These are phyloP conservation scores for Magnolia sinica DNA, from an alignment of 164 flowering plant species.

Conservation along the genomic window DNA sequence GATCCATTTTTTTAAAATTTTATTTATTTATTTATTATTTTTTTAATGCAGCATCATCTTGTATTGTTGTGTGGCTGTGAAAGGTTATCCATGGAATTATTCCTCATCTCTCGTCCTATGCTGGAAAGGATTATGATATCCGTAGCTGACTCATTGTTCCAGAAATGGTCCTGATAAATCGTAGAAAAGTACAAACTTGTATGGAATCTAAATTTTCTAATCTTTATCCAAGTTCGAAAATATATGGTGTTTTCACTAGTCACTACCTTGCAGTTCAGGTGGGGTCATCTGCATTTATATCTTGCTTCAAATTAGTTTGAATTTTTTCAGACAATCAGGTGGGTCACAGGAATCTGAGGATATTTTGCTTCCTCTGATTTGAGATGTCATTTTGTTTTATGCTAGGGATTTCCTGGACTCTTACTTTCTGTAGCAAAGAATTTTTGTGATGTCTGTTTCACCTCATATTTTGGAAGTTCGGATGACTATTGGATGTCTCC, in stretches of 20 bases:
- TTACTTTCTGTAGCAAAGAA: not conserved
- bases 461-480: not conserved
- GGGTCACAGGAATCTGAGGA: not conserved
- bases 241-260: not conserved
- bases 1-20: not conserved
- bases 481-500: not conserved
- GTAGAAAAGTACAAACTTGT: not conserved
- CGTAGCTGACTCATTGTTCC: not conserved
- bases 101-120: not conserved
- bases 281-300: conserved; percentile 3
- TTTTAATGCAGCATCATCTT: not conserved
- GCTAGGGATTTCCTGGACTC: not conserved
- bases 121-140: not conserved
- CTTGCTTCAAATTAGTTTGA: not conserved
- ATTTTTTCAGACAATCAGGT: not conserved
- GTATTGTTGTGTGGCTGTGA: not conserved
- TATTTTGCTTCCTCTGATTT: not conserved
- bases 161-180: not conserved
- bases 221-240: not conserved
- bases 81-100: not conserved
- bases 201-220: not conserved
- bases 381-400: not conserved
- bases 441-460: not conserved
- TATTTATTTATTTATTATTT: not conserved
- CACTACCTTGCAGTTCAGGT: not conserved